Base-by-base conservation (phyloP, 345 rosid species). In the Sonneratia alba region DNA sequence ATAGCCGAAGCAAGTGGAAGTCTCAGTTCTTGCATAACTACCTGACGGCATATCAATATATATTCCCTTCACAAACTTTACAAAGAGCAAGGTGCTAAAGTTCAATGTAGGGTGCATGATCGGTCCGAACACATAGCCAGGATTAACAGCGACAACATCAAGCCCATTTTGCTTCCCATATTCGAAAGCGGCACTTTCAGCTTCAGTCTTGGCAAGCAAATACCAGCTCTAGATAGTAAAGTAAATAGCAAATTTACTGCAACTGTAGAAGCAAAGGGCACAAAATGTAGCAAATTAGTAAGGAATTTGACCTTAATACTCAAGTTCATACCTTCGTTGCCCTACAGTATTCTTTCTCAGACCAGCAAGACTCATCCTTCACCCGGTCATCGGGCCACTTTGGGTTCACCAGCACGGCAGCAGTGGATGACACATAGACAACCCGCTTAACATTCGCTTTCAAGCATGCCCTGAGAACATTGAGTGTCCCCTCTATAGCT, bases 121-220 rank as follows among this genome's bases (percentile, higher is more conserved):
- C 43, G 96, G 96, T 68, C 93, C 96, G 6, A 75, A 65, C 65
- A 85, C 63, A 65, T 85, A 66, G 47, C 82, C 73, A 40, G 97
- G 97, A 57, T 86, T 87, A 43, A 91, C 51, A 2, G 84, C 74
- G 11, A 90, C 86, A 3, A 90, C 78, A 74, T 87, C 77, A 67
- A 92, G 87, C 22, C 88, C 88, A 7, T 49, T 78, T 67, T 22
- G 80, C 70, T 81, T 87, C 14, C 83, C 91, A 62, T 77, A 88
- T 64, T 85, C 87, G 15, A 85, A 72, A 76, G 95, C 94, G 71
- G 79, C 81, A 62, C 75, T 81, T 74, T 87, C 98, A 14, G 92
- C 97, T 81, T 70, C 80, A 43, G 91, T 86, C 82, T 92, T 92
- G 27, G 94, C 76, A 69, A 83, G 68, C 74, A 80, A 71, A 78